Evolutionary conservation across 129 eudicot genomes (phyloP).

Genomic region (Arctium lappa): DNA sequence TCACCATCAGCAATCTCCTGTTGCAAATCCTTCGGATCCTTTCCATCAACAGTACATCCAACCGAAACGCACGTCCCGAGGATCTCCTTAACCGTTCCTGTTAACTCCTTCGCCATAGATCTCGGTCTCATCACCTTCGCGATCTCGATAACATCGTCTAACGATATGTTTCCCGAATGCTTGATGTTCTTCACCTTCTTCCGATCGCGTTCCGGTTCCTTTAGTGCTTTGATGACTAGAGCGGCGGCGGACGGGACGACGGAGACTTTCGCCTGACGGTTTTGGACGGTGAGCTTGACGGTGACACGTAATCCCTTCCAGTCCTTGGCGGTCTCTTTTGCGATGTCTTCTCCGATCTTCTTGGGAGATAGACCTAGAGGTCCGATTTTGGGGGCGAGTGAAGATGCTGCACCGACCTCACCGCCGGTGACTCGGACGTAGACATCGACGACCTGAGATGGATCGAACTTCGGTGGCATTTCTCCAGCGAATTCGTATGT

Average conservation of each 20-base stretch:
- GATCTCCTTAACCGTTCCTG: slow-evolving; percentile 64
- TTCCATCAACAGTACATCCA: neutral
- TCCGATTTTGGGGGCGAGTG: neutral
- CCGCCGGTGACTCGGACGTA: slow-evolving; percentile 27
- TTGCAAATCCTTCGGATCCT: neutral
- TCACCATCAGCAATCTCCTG: neutral
- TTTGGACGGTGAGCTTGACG: neutral
- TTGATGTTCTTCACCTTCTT: slow-evolving; percentile 62
- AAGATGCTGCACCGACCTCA: slow-evolving; percentile 10
- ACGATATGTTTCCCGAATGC: slow-evolving; percentile 54
- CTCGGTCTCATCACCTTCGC: slow-evolving; percentile 52
- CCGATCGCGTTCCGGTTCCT: slow-evolving; percentile 61
- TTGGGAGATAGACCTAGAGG: slow-evolving; percentile 23
- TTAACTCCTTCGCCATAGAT: slow-evolving; percentile 59
- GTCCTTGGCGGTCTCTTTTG: neutral
- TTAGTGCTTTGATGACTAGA: slow-evolving; percentile 54
- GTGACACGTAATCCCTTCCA: neutral
- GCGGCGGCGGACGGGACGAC: slow-evolving; percentile 61
- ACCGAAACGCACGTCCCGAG: neutral
- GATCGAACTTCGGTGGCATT: slow-evolving; percentile 28
- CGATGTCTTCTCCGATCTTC: slow-evolving; percentile 16
- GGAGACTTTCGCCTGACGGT: neutral
- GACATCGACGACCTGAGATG: slow-evolving; percentile 16
- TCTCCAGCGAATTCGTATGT: neutral
- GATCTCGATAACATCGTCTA: slow-evolving; percentile 60